Evolutionary conservation across 2,329 filamentous ascomycete genomes (phyloP), one percentile per base, ranked within the genome.

Genomic region (Drechslerella coelobrocha): DNA sequence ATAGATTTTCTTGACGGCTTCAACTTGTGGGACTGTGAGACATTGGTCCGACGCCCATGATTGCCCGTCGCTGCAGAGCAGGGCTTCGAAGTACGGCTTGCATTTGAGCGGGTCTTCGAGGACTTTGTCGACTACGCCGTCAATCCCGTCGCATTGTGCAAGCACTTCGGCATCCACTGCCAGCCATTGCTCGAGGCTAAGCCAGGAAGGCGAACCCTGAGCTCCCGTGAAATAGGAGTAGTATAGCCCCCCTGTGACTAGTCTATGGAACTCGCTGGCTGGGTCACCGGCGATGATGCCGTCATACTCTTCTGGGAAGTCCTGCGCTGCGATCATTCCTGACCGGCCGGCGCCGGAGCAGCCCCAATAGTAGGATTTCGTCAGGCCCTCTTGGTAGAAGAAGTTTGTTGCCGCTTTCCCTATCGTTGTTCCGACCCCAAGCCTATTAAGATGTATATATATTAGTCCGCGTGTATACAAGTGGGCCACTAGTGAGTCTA

Each of bases 101-200:
- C 79, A 81, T 3, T 77, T 73, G 24, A 76, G 72, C 0, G 79
- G 77, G 41, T 80, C 77, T 59, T 79, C 78, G 29, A 81, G 77
- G 39, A 81, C 80, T 2, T 81, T 81, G 73, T 85, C 83, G 9
- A 76, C 75, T 7, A 80, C 79, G 17, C 81, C 81, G 73, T 84
- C 83, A 6, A 83, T 75, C 1, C 73, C 73, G 71, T 84, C 83
- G 74, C 83, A 85, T 75, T 84, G 82, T 10, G 78, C 77, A 19
- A 84, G 45, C 19, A 80, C 78, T 61, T 79, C 79, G 0, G 77
- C 55, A 41, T 79, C 76, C 4, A 79, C 77, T 4, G 78, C 63
- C 4, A 68, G 63, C 77, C 78, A 80, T 55, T 77, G 72, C 2
- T 73, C 73, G 8, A 75, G 48, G 1, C 76, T 75, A 1, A 80